Evolutionary conservation across 176 grass and related monocot species (phyloP).

Genomic region (Puccinellia tenuiflora): DNA sequence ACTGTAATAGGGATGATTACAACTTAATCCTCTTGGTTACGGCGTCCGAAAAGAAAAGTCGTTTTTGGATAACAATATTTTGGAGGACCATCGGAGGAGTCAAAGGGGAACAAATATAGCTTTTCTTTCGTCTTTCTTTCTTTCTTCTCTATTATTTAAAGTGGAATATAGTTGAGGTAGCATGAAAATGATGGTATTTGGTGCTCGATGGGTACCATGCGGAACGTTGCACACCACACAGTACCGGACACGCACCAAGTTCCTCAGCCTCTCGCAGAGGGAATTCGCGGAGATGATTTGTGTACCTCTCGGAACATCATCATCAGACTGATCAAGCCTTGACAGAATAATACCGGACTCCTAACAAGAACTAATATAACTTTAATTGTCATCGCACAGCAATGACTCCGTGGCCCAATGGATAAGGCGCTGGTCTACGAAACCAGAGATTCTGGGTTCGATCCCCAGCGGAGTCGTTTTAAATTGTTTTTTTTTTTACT

Average conservation of each 20-base stretch:
- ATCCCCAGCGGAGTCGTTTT: constrained; percentile 96
- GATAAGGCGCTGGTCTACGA: constrained; percentile 98
- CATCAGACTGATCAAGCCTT: too few species aligned
- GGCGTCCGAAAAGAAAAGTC: too few species aligned
- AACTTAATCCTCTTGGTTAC: too few species aligned
- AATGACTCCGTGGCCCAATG: constrained; percentile 88
- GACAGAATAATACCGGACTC: too few species aligned
- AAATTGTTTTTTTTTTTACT: too few species aligned
- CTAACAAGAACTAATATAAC: background rate
- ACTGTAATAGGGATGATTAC: too few species aligned
- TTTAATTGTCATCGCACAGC: rapidly evolving
- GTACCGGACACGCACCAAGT: background rate
- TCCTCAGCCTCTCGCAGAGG: background rate
- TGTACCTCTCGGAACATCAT: too few species aligned
- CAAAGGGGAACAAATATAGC: background rate
- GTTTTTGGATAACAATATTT: too few species aligned
- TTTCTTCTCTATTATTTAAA: background rate
- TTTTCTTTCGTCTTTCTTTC: background rate
- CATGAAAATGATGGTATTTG: constrained; percentile 1
- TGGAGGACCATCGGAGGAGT: background rate
- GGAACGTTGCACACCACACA: background rate
- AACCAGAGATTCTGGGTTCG: constrained; percentile 99
- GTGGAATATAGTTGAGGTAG: background rate
- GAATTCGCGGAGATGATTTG: background rate
- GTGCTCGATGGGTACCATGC: constrained; percentile 12